These are phyloP conservation scores for Trapa incisa DNA, from an alignment of 345 rosid species.

Conservation along the genomic window DNA sequence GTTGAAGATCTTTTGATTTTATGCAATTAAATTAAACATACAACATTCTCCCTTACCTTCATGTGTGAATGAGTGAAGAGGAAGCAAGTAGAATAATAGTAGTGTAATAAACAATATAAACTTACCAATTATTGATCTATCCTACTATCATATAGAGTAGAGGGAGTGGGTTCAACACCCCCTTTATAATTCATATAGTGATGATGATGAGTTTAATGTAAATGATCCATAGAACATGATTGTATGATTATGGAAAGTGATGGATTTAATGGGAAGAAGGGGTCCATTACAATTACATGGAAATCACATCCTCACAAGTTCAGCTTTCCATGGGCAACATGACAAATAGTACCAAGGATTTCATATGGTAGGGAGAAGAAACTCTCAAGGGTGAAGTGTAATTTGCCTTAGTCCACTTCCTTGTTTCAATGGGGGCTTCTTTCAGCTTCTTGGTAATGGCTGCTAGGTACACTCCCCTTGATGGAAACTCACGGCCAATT, in stretches of 20 bases:
- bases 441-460: slow-evolving; percentile 82
- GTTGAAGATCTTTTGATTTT: neutral
- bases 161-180: too few species aligned
- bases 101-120: too few species aligned
- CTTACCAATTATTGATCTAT: too few species aligned
- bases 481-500: slow-evolving; percentile 83
- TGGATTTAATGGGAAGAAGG: neutral
- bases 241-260: too few species aligned
- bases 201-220: too few species aligned
- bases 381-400: neutral
- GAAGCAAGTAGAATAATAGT: too few species aligned
- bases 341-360: neutral
- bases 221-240: too few species aligned
- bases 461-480: slow-evolving; percentile 83
- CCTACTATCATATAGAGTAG: too few species aligned
- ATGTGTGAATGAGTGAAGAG: too few species aligned
- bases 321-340: neutral
- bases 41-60: too few species aligned
- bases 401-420: neutral
- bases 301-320: neutral
- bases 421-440: slow-evolving; percentile 30
- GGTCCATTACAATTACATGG: neutral
- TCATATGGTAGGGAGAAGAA: neutral
- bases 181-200: too few species aligned
- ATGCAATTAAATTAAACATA: neutral